Conservation (phyloP, 495 filamentous ascomycete species). For the Amphirosellinia nigrospora region DNA sequence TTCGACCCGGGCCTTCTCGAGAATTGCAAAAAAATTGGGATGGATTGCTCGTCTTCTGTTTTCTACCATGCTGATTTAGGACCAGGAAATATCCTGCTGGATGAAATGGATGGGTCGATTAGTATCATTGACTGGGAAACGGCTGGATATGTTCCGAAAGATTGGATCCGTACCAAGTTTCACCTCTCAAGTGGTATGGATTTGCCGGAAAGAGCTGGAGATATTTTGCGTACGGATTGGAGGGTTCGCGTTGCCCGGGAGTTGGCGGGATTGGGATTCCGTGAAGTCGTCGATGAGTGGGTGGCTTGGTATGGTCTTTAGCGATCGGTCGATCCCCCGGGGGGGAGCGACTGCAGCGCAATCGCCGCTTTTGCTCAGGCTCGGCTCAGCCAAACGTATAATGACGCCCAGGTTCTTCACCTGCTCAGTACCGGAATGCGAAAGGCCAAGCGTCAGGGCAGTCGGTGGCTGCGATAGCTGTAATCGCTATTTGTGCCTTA, state of each 20-base stretch:
- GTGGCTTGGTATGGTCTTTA: slow-evolving; percentile 20
- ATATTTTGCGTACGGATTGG: slow-evolving; percentile 17
- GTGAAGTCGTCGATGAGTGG: slow-evolving; percentile 21
- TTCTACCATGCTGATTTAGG: slow-evolving; percentile 48
- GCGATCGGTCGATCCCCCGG: no score
- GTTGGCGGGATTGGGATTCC: slow-evolving; percentile 18
- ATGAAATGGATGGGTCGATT: slow-evolving; percentile 33
- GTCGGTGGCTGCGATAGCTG: slow-evolving; percentile 21
- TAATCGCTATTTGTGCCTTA: slow-evolving; percentile 11
- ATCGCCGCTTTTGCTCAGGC: no score
- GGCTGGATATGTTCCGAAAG: slow-evolving; percentile 41
- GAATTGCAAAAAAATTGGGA: slow-evolving; percentile 33
- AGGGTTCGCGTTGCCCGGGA: slow-evolving; percentile 20
- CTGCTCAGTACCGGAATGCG: slow-evolving; percentile 23
- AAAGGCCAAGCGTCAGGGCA: slow-evolving; percentile 19
- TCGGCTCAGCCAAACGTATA: slow-evolving; percentile 10
- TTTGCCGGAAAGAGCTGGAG: slow-evolving; percentile 30
- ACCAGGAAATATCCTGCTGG: slow-evolving; percentile 43
- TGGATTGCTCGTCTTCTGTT: slow-evolving; percentile 41
- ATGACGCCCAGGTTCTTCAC: slow-evolving; percentile 23
- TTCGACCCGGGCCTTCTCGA: slow-evolving; percentile 19
- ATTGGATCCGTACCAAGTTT: slow-evolving; percentile 43
- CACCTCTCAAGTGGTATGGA: slow-evolving; percentile 33
- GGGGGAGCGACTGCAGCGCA: no score
- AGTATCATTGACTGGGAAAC: slow-evolving; percentile 47